These are phyloP conservation scores for Monosporascus sp. DNA, from an alignment of 2,329 filamentous ascomycete species.

Conservation along the genomic window DNA sequence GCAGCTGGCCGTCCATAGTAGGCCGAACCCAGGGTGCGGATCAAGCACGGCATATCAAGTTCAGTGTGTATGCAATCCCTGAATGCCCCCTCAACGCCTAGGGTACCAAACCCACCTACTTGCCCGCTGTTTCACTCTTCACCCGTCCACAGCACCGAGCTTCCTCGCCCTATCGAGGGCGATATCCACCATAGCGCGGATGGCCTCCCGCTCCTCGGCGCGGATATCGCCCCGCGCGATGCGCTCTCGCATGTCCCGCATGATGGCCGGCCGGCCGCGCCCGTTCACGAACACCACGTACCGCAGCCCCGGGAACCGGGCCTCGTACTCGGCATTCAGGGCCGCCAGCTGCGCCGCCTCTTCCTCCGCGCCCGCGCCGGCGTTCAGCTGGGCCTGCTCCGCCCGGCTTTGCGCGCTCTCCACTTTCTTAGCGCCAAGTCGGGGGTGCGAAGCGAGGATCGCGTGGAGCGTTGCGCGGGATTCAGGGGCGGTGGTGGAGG, in stretches of 20 bases:
- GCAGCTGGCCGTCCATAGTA: too few species aligned
- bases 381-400: constrained; percentile 73
- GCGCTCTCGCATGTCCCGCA: constrained; percentile 73
- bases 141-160: constrained; percentile 28
- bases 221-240: constrained; percentile 64
- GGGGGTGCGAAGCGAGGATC: constrained; percentile 77
- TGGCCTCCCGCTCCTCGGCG: constrained; percentile 65
- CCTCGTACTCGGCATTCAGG: constrained; percentile 76
- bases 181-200: constrained; percentile 91
- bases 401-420: constrained; percentile 75
- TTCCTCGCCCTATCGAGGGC: constrained; percentile 73
- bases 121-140: not conserved
- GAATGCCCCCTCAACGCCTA: too few species aligned
- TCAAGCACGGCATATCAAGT: too few species aligned
- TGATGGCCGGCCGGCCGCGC: constrained; percentile 64
- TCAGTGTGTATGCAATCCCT: too few species aligned
- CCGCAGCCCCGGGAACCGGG: constrained; percentile 71
- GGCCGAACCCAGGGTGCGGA: too few species aligned
- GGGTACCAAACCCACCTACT: not conserved
- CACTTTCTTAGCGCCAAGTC: constrained; percentile 74
- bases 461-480: constrained; percentile 57
- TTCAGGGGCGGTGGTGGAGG: constrained; percentile 25
- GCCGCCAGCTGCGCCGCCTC: constrained; percentile 53
- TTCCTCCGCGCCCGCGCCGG: constrained; percentile 38
- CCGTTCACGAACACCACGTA: constrained; percentile 95